A percentile compares a stretch with the other conserved stretches of the same genome.
These are phyloP conservation scores for Aspergillus pseudonomiae DNA, from an alignment of 2,329 filamentous ascomycete species.

Conservation along the genomic window DNA sequence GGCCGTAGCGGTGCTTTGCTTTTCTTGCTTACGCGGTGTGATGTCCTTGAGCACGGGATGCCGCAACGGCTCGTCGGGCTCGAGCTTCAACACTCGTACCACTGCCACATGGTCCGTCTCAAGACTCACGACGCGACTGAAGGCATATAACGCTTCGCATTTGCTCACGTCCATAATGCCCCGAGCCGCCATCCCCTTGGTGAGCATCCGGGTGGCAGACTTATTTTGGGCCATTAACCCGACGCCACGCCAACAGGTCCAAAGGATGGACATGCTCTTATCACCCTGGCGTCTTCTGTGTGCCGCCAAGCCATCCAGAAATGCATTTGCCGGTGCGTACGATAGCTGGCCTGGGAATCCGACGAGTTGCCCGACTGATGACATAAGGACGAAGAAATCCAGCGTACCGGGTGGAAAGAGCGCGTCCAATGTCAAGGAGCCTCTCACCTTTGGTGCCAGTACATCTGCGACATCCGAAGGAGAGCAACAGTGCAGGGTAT, in stretches of 20 bases:
- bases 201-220: constrained; percentile 35
- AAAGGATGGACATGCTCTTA: constrained; percentile 48
- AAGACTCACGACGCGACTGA: constrained; percentile 40
- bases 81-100: constrained; percentile 33
- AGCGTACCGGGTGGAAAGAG: constrained; percentile 34
- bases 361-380: constrained; percentile 37
- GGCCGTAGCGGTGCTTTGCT: too few species aligned
- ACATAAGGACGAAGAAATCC: constrained; percentile 37
- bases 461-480: constrained; percentile 26
- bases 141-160: constrained; percentile 49
- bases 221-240: constrained; percentile 43
- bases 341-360: constrained; percentile 33
- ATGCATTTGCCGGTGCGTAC: constrained; percentile 36
- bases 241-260: constrained; percentile 47
- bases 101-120: constrained; percentile 46
- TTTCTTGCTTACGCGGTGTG: constrained; percentile 1
- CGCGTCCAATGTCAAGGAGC: constrained; percentile 21
- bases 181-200: constrained; percentile 41
- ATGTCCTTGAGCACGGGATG: constrained; percentile 17
- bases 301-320: constrained; percentile 37
- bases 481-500: constrained; percentile 40
- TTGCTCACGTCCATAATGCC: constrained; percentile 48
- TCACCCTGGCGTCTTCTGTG: constrained; percentile 39
- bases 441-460: constrained; percentile 37
- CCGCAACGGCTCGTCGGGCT: constrained; percentile 32